Conservation (phyloP, 192 early-diverging fungal genomes). For the Spizellomyces sp. region DNA sequence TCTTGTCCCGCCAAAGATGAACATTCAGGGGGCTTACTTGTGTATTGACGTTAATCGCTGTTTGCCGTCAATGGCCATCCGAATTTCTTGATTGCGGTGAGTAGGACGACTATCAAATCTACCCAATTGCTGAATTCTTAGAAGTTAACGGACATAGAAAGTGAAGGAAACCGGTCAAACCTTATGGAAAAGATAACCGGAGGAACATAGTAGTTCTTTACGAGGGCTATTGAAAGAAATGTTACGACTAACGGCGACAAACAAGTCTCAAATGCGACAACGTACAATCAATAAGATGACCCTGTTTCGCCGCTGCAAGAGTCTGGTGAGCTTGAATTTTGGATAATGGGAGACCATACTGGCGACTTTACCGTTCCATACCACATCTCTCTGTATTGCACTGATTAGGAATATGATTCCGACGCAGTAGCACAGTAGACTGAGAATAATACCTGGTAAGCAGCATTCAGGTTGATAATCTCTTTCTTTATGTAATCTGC, state of each 20-base stretch:
- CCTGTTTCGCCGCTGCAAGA: conserved; percentile 9
- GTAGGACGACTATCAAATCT: no score
- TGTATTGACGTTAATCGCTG: conserved; percentile 29
- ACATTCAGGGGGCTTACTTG: not conserved
- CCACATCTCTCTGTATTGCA: conserved; percentile 21
- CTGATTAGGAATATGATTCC: not conserved
- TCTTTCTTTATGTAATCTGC: conserved; percentile 7
- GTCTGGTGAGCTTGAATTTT: not conserved
- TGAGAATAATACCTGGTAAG: conserved; percentile 15
- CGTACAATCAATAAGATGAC: conserved; percentile 32
- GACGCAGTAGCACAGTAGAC: not conserved
- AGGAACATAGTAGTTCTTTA: conserved; percentile 35
- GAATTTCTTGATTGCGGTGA: not conserved
- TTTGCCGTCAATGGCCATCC: conserved; percentile 31
- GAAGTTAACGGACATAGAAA: no score
- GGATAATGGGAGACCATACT: not conserved
- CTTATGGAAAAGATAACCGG: conserved; percentile 29
- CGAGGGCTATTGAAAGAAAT: not conserved
- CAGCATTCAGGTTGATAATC: conserved; percentile 17
- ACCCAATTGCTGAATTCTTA: not conserved
- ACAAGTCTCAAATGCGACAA: not conserved
- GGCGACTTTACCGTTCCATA: conserved; percentile 18
- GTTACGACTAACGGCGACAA: not conserved
- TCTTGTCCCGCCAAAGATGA: not conserved
- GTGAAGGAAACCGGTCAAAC: not conserved